These are phyloP conservation scores for Drechslera avenae DNA, from an alignment of 2,329 filamentous ascomycete species.

Conservation along the genomic window DNA sequence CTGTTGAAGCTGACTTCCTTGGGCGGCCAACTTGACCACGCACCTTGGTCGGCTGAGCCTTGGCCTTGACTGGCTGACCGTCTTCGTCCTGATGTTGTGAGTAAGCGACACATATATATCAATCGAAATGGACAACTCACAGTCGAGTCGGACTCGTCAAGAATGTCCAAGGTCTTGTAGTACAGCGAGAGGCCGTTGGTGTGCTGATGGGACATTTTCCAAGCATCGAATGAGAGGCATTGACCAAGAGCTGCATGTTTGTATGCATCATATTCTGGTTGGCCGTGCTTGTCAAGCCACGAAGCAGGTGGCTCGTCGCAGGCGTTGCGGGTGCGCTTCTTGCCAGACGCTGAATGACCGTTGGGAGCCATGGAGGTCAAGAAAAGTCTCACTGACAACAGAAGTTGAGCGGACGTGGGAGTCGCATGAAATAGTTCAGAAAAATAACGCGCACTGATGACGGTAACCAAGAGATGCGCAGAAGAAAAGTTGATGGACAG, in stretches of 20 bases:
- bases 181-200: slow-evolving; percentile 38
- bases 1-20: slow-evolving; percentile 33
- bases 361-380: slow-evolving; percentile 27
- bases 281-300: slow-evolving; percentile 31
- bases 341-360: slow-evolving; percentile 17
- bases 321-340: slow-evolving; percentile 9
- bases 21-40: slow-evolving; percentile 30
- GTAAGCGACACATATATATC: slow-evolving; percentile 5
- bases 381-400: slow-evolving; percentile 14
- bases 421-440: slow-evolving; percentile 8
- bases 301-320: slow-evolving; percentile 16
- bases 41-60: slow-evolving; percentile 26
- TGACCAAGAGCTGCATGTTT: slow-evolving; percentile 27
- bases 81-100: slow-evolving; percentile 38
- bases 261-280: slow-evolving; percentile 35
- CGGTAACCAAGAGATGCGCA: slow-evolving; percentile 14
- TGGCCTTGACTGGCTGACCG: slow-evolving; percentile 16
- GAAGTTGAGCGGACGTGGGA: slow-evolving; percentile 12
- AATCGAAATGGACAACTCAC: slow-evolving; percentile 25
- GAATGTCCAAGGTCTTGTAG: slow-evolving; percentile 36
- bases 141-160: slow-evolving; percentile 35
- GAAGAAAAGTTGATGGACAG: slow-evolving; percentile 10
- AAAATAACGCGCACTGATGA: slow-evolving; percentile 16
- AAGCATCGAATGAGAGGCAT: slow-evolving; percentile 38
- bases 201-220: slow-evolving; percentile 32